Percentiles rank a stretch among this genome's conserved stretches.
phyloP scores from a whole-genome alignment of 192 early-diverging fungal species.

The Rhizophlyctis rosea region DNA sequence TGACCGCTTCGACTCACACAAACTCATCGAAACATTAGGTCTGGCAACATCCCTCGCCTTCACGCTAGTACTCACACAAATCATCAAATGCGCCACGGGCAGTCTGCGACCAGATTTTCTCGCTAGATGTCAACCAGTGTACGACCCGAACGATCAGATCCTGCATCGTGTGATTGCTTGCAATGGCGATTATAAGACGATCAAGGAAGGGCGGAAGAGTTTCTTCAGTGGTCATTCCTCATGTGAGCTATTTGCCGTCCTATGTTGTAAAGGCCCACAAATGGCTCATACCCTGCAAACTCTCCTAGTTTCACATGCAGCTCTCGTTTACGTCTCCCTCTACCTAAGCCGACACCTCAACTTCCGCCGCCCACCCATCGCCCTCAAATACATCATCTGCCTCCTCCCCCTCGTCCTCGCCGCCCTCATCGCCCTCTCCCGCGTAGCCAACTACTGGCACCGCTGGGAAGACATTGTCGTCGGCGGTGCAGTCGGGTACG shows the following conservation, averaged over 20 bases:
- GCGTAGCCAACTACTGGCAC: conserved; percentile 29
- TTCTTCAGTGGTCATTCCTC: conserved; percentile 32
- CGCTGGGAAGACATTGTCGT: conserved; percentile 30
- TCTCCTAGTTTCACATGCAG: neutral
- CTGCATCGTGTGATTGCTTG: conserved; percentile 11
- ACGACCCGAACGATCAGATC: neutral
- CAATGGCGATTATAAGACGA: conserved; percentile 4
- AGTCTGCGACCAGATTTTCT: conserved; percentile 30
- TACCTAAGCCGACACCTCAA: conserved; percentile 27
- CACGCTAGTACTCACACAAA: conserved; percentile 26
- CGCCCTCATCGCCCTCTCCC: conserved; percentile 21
- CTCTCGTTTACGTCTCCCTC: conserved; percentile 18
- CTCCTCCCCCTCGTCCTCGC: conserved; percentile 25
- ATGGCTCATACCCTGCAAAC: neutral
- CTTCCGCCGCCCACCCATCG: conserved; percentile 18
- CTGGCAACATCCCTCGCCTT: conserved; percentile 15
- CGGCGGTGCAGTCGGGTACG: conserved; percentile 17
- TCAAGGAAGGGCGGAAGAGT: conserved; percentile 32
- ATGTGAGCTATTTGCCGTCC: conserved; percentile 11
- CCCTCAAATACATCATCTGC: conserved; percentile 20
- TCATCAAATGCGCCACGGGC: conserved; percentile 24
- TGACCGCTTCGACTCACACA: too few relatives aligned
- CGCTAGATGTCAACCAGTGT: conserved; percentile 20
- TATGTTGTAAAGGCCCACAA: neutral
- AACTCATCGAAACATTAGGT: too few relatives aligned